A percentile compares a stretch with the other conserved stretches of the same genome.
These are phyloP conservation scores for Canavalia gladiata DNA, from an alignment of 306 rosid genomes.

Conservation along the genomic window DNA sequence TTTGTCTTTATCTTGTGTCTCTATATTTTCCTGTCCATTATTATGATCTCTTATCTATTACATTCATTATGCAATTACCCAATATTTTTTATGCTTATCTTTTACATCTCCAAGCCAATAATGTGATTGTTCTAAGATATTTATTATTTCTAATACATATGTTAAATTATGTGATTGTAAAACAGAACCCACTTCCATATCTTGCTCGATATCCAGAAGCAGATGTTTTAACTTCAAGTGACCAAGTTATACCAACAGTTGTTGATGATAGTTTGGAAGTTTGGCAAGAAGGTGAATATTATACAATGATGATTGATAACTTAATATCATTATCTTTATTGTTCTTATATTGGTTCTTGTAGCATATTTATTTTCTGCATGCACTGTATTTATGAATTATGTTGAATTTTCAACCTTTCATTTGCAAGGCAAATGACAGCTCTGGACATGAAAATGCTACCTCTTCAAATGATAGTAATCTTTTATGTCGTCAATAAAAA, in stretches of 20 bases:
- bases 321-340: background rate
- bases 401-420: conserved; percentile 10
- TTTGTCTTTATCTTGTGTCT: conserved; percentile 23
- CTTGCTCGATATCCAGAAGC: conserved; percentile 91
- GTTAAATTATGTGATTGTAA: conserved; percentile 51
- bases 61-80: background rate
- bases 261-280: conserved; percentile 85
- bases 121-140: conserved; percentile 25
- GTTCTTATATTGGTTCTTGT: conserved; percentile 25
- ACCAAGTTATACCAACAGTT: conserved; percentile 90
- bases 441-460: conserved; percentile 24
- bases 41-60: conserved; percentile 25
- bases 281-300: conserved; percentile 81
- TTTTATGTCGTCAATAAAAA: conserved; percentile 27
- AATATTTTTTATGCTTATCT: background rate
- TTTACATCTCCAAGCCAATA: conserved; percentile 25
- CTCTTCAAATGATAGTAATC: conserved; percentile 14
- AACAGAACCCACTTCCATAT: conserved; percentile 96
- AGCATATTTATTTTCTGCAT: background rate
- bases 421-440: conserved; percentile 20
- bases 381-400: conserved; percentile 12
- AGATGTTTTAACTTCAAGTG: conserved; percentile 94
- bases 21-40: background rate
- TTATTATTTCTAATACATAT: conserved; percentile 39
- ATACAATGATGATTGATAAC: conserved; percentile 9